Base-by-base conservation (phyloP, 345 rosid genomes). In the Aquilaria sinensis region DNA sequence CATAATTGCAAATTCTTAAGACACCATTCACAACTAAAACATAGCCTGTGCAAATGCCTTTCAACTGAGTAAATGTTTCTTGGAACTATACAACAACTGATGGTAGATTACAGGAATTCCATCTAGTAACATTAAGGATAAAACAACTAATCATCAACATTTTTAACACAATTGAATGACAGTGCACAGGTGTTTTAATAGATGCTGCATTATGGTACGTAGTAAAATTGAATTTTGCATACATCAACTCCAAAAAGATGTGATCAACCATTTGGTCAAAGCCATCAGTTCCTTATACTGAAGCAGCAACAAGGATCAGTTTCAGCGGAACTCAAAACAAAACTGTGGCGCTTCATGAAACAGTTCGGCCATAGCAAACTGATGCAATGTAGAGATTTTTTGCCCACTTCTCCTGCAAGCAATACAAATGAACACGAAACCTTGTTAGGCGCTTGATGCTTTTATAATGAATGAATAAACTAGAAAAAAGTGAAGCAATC, bases 311-410 rank as follows among this genome's bases (percentile, higher is more conserved):
- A 33, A 68, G 3, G 58, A 58, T 58, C 55, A 51, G 60, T 63
- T 59, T 52, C 51, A 64, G 61, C n/a, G 47, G 73, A 63, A 74
- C 63, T 78, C 67, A 66, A 23, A 69, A 62, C 58, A 67, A 67
- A 73, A 75, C 58, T 75, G 69, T 45, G 67, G 74, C 46, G 32
- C 73, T 70, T 93, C 87, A 94, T 57, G 99, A 94, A 58, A 90
- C 99, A 64, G 99, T 94, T 68, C 99, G 87, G 72, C 99, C 99
- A 70, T 85, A 86, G 79, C 99, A 94, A 53, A 94, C 77, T 41
- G 92, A 86, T 56, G 99, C 76, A 67, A 94, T 86, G 69, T 93
- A 93, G 56, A 93, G 96, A 81, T 93, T 93, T 80, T 86, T 93
- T 8, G 79, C 83, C 98, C 97, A 93, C 80, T 93, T 93, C 68